Percentiles rank a stretch among this genome's conserved stretches.
Conservation (phyloP, 495 filamentous ascomycete species). For the Bacidia gigantensis region DNA sequence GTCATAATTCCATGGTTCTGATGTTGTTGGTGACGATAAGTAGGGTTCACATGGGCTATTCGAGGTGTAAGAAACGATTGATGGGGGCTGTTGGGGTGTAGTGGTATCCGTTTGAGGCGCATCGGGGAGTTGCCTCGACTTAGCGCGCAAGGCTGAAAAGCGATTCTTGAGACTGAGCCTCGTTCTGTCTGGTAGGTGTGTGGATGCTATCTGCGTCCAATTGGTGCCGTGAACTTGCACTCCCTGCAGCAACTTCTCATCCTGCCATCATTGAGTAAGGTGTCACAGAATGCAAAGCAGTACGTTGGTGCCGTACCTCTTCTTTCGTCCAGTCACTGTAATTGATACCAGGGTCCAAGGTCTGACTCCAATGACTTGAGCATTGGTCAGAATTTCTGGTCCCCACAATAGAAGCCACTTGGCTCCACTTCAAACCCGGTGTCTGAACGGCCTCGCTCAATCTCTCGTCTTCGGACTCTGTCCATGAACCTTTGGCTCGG, state of each 20-base stretch:
- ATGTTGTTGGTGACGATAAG: too few relatives aligned
- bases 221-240: slow-evolving; percentile 22
- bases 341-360: slow-evolving; percentile 8
- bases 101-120: neutral
- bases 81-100: neutral
- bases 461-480: slow-evolving; percentile 17
- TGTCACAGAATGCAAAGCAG: neutral
- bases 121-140: neutral
- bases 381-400: slow-evolving; percentile 12
- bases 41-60: too few relatives aligned
- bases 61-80: neutral
- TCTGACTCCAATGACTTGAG: slow-evolving; percentile 10
- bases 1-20: too few relatives aligned
- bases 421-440: slow-evolving; percentile 16
- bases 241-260: slow-evolving; percentile 18
- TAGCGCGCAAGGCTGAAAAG: slow-evolving; percentile 20
- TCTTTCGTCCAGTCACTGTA: slow-evolving; percentile 6
- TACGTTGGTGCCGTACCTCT: slow-evolving; percentile 1
- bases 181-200: slow-evolving; percentile 24
- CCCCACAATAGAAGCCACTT: neutral
- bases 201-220: slow-evolving; percentile 26
- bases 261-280: slow-evolving; percentile 11
- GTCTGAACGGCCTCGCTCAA: slow-evolving; percentile 15
- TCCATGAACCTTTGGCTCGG: slow-evolving; percentile 19
- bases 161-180: slow-evolving; percentile 27